Evolutionary conservation across 129 eudicot genomes (phyloP).

Genomic region (Tanacetum coccineum): DNA sequence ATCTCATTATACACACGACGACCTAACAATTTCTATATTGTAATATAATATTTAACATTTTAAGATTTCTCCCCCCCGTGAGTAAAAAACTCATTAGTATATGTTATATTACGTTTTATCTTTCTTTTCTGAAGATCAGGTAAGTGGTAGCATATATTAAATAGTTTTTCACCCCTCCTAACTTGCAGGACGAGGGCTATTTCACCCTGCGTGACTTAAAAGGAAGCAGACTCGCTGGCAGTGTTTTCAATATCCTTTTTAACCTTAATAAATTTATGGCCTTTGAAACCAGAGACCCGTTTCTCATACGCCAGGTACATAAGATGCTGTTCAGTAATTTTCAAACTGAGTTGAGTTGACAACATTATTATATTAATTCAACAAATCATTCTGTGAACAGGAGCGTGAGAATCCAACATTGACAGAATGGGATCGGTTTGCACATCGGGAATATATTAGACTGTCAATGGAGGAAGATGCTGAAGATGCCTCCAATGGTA

Average conservation of each 20-base stretch:
- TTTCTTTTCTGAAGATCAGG: too few relatives aligned
- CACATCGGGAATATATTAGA: slow-evolving; percentile 88
- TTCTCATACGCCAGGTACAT: slow-evolving; percentile 89
- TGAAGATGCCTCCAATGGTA: slow-evolving; percentile 78
- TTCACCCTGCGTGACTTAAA: slow-evolving; percentile 76
- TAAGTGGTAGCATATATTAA: neutral
- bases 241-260: slow-evolving; percentile 89
- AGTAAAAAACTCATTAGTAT: too few relatives aligned
- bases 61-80: too few relatives aligned
- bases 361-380: neutral
- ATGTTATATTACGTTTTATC: too few relatives aligned
- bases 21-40: too few relatives aligned
- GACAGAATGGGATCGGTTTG: slow-evolving; percentile 99
- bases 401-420: slow-evolving; percentile 97
- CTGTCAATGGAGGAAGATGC: slow-evolving; percentile 87
- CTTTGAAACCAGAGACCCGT: slow-evolving; percentile 96
- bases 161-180: neutral
- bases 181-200: slow-evolving; percentile 62
- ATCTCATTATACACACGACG: too few relatives aligned
- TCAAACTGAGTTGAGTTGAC: neutral
- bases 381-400: slow-evolving; percentile 29
- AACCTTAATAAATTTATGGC: slow-evolving; percentile 98
- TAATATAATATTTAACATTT: too few relatives aligned
- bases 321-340: neutral
- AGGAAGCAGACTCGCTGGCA: slow-evolving; percentile 83